Conservation (phyloP, 148 eudicot genomes). For the Salicornia ramosissima region DNA sequence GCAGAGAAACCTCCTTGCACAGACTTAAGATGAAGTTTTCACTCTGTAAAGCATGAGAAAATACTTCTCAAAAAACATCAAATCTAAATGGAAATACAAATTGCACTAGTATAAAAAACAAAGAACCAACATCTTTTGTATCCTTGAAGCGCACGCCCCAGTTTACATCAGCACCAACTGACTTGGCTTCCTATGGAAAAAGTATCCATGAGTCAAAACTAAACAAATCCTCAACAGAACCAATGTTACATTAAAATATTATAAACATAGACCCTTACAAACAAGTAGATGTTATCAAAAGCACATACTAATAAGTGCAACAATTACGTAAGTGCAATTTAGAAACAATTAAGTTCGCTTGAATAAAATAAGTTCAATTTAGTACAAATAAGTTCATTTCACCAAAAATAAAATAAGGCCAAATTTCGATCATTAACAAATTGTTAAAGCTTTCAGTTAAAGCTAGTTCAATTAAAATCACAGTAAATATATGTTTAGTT, state of each 20-base stretch:
- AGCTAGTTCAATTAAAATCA: too few relatives aligned
- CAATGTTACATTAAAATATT: neutral
- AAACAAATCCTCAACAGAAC: neutral
- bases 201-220: slow-evolving; percentile 4
- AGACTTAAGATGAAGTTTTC: slow-evolving; percentile 59
- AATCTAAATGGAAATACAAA: slow-evolving; percentile 1
- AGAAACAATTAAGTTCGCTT: too few relatives aligned
- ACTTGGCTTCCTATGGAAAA: slow-evolving; percentile 73
- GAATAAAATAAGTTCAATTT: too few relatives aligned
- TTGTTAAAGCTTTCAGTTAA: too few relatives aligned
- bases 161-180: slow-evolving; percentile 96
- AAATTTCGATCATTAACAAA: too few relatives aligned
- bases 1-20: slow-evolving; percentile 85
- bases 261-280: neutral
- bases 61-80: slow-evolving; percentile 12
- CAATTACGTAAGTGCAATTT: too few relatives aligned
- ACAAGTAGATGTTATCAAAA: too few relatives aligned
- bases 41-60: slow-evolving; percentile 39
- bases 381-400: too few relatives aligned
- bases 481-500: too few relatives aligned
- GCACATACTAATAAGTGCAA: too few relatives aligned
- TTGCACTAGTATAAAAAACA: neutral
- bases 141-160: slow-evolving; percentile 97
- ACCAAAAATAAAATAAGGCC: too few relatives aligned
- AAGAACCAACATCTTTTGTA: slow-evolving; percentile 55